These are phyloP conservation scores for Polytolypa hystricis DNA, from an alignment of 2,329 filamentous ascomycete species.

Conservation along the genomic window DNA sequence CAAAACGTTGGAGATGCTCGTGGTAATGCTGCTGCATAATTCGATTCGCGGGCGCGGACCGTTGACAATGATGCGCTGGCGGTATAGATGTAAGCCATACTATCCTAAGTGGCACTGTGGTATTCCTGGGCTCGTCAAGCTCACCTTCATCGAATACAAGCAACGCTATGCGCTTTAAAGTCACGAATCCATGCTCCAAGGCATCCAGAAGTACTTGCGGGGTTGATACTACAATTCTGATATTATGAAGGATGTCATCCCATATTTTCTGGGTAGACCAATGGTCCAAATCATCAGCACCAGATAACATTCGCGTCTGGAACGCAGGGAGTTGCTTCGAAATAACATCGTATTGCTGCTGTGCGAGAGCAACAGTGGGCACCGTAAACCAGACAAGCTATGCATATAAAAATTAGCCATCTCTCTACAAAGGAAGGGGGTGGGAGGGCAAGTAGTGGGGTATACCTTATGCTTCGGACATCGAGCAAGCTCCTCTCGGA, in stretches of 20 bases:
- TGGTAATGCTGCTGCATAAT: conserved; percentile 69
- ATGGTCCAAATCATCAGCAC: conserved; percentile 57
- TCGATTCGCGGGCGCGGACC: conserved; percentile 51
- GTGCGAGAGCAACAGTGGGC: conserved; percentile 56
- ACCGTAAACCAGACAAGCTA: conserved; percentile 59
- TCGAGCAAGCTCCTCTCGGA: conserved; percentile 51
- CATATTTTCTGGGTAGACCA: conserved; percentile 61
- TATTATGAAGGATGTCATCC: conserved; percentile 52
- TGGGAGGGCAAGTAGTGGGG: conserved; percentile 7
- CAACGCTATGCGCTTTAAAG: conserved; percentile 51
- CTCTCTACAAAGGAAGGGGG: neutral
- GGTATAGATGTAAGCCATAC: no score
- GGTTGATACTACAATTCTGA: conserved; percentile 67
- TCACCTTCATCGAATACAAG: conserved; percentile 76
- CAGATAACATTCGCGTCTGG: conserved; percentile 52
- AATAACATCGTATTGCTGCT: conserved; percentile 55
- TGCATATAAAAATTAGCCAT: neutral
- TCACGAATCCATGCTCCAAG: conserved; percentile 62
- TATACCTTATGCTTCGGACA: conserved; percentile 44
- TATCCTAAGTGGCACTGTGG: no score
- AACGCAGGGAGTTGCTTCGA: conserved; percentile 46
- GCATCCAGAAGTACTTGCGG: conserved; percentile 65
- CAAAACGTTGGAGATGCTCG: conserved; percentile 27
- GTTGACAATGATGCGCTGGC: conserved; percentile 65
- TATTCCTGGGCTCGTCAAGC: no score